phyloP scores from a whole-genome alignment of 2,329 filamentous ascomycete genomes.

The Neonectria sp. region DNA sequence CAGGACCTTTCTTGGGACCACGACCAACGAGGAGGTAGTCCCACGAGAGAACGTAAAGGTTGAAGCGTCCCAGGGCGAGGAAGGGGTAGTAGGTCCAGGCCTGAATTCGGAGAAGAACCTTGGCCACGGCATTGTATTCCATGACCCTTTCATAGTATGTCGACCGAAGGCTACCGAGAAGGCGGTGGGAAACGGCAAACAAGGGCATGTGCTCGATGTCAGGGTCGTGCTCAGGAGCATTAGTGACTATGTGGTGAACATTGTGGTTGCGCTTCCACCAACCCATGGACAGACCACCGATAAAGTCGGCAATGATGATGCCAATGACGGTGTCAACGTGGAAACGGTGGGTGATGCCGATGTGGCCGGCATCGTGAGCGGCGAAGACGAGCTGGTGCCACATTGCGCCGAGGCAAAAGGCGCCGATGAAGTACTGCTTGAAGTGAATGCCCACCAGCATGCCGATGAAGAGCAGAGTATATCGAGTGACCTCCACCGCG shows the following conservation, averaged over 20 bases:
- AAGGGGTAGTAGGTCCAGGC: slow-evolving; percentile 88
- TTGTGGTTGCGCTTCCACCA: slow-evolving; percentile 99
- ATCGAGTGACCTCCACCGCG: slow-evolving; percentile 80
- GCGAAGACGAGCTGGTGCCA: slow-evolving; percentile 98
- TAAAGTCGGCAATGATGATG: slow-evolving; percentile 90
- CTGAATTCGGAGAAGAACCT: slow-evolving; percentile 80
- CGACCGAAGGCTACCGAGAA: slow-evolving; percentile 80
- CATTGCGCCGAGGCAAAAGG: slow-evolving; percentile 82
- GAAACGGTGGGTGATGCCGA: slow-evolving; percentile 96
- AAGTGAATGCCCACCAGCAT: slow-evolving; percentile 73
- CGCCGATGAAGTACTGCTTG: slow-evolving; percentile 79
- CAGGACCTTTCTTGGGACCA: slow-evolving; percentile 81
- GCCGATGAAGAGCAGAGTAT: slow-evolving; percentile 73
- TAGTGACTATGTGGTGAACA: slow-evolving; percentile 96
- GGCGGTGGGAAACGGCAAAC: slow-evolving; percentile 88
- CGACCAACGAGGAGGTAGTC: slow-evolving; percentile 79
- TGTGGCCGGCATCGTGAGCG: slow-evolving; percentile 95
- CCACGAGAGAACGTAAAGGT: slow-evolving; percentile 88
- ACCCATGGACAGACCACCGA: slow-evolving; percentile 90
- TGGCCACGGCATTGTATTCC: slow-evolving; percentile 82
- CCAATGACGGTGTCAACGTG: slow-evolving; percentile 87
- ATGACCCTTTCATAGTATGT: slow-evolving; percentile 89
- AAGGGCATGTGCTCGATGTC: slow-evolving; percentile 95
- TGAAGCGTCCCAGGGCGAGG: slow-evolving; percentile 87
- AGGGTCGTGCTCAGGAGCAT: slow-evolving; percentile 94